Percentiles rank a stretch among this genome's conserved stretches.
phyloP scores from a whole-genome alignment of 2,329 filamentous ascomycete species.

The Sclerotinia spermophila region DNA sequence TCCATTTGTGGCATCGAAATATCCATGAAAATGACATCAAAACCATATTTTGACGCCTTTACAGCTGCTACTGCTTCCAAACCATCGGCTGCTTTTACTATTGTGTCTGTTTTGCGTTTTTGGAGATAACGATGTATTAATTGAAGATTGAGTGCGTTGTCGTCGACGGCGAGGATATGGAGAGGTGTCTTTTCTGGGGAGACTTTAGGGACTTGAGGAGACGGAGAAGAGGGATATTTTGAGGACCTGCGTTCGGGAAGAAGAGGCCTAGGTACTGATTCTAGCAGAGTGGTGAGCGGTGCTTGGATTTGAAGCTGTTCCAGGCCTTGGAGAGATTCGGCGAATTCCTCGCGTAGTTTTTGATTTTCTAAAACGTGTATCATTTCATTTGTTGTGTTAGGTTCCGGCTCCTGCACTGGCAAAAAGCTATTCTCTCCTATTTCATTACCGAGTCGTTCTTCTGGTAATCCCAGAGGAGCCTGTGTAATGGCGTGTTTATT shows the following conservation, averaged over 20 bases:
- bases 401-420: neutral
- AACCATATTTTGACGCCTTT: constrained; percentile 32
- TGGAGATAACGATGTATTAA: constrained; percentile 33
- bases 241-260: neutral
- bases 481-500: constrained; percentile 26
- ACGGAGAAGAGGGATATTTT: neutral
- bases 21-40: constrained; percentile 48
- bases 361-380: neutral
- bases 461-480: constrained; percentile 28
- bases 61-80: constrained; percentile 41
- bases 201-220: neutral
- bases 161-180: constrained; percentile 37
- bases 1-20: constrained; percentile 54
- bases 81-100: constrained; percentile 42
- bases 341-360: neutral
- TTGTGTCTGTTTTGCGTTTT: constrained; percentile 34
- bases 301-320: constrained; percentile 1
- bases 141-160: constrained; percentile 41
- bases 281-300: neutral
- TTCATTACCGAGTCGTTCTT: constrained; percentile 25
- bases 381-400: neutral
- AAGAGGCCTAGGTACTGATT: neutral
- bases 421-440: constrained; percentile 28
- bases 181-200: neutral
- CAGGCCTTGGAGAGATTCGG: neutral